Percentiles rank a stretch among this genome's conserved stretches.
These are phyloP conservation scores for Orbilia quercus DNA, from an alignment of 2,329 filamentous ascomycete genomes.

Conservation along the genomic window DNA sequence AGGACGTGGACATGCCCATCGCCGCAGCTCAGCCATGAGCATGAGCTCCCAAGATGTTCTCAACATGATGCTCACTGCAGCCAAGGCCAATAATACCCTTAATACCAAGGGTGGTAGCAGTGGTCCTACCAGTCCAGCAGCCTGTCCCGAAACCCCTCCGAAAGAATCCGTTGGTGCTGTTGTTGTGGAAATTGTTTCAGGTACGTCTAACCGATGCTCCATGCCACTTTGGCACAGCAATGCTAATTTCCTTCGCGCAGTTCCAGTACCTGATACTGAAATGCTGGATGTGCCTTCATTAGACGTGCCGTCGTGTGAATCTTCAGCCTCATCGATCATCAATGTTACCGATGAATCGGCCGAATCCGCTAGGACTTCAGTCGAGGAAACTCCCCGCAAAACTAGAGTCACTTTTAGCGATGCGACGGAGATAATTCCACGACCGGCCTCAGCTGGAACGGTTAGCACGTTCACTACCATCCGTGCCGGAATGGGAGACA, in stretches of 20 bases:
- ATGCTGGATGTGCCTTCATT: constrained; percentile 42
- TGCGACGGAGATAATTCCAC: constrained; percentile 82
- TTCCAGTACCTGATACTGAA: constrained; percentile 39
- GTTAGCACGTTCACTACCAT: constrained; percentile 79
- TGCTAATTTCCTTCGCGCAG: constrained; percentile 45
- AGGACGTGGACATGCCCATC: constrained; percentile 53
- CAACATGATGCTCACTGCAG: constrained; percentile 55
- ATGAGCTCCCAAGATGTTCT: constrained; percentile 52
- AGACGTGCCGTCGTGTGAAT: constrained; percentile 45
- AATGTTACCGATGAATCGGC: constrained; percentile 43
- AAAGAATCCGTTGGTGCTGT: constrained; percentile 35
- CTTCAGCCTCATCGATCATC: constrained; percentile 49
- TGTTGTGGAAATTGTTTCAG: constrained; percentile 43
- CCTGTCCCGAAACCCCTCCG: constrained; percentile 33
- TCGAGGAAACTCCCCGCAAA: constrained; percentile 55
- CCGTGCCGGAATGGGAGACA: constrained; percentile 79
- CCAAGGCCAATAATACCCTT: constrained; percentile 50
- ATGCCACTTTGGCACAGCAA: constrained; percentile 47
- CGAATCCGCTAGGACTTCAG: constrained; percentile 51
- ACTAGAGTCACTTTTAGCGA: constrained; percentile 85
- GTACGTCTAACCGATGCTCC: constrained; percentile 32
- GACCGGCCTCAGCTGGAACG: constrained; percentile 85
- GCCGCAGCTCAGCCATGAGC: constrained; percentile 55
- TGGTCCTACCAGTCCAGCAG: constrained; percentile 45
- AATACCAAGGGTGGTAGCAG: constrained; percentile 41